A percentile compares a stretch with the other conserved stretches of the same genome.
phyloP scores from a whole-genome alignment of 179 eudicot species.

The Beta lomatogona region DNA sequence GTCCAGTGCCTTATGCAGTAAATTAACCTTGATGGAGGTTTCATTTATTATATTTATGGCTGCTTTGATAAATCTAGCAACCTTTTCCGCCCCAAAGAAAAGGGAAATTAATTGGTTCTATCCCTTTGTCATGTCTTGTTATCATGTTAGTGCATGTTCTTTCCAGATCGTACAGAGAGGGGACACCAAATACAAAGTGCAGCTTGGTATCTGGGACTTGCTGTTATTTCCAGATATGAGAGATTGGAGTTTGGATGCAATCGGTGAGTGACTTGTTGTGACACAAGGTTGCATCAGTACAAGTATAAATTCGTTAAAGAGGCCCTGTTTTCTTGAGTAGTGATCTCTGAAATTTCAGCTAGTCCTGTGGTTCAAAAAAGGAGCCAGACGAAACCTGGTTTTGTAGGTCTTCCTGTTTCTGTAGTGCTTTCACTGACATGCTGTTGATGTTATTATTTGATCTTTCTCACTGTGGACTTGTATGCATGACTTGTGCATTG shows the following conservation, averaged over 20 bases:
- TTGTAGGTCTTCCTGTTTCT: background rate
- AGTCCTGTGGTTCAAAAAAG: background rate
- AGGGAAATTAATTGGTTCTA: background rate
- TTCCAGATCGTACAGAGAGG: background rate
- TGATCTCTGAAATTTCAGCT: background rate
- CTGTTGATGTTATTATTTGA: background rate
- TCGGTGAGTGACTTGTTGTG: background rate
- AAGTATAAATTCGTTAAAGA: background rate
- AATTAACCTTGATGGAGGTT: background rate
- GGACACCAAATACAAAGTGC: background rate
- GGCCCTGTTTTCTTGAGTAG: background rate
- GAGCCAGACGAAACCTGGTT: background rate
- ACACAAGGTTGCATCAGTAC: background rate
- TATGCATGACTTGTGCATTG: background rate
- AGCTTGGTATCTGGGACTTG: background rate
- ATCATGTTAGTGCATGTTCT: background rate
- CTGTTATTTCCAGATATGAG: background rate
- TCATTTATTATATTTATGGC: background rate
- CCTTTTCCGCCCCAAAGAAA: background rate
- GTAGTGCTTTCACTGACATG: background rate
- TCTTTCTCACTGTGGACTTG: background rate
- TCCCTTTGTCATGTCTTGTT: background rate
- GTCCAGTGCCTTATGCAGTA: background rate
- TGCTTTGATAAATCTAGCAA: background rate
- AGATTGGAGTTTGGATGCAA: background rate